Conservation (phyloP, 2,329 filamentous ascomycete genomes). For the Colletotrichum theobromicola region DNA sequence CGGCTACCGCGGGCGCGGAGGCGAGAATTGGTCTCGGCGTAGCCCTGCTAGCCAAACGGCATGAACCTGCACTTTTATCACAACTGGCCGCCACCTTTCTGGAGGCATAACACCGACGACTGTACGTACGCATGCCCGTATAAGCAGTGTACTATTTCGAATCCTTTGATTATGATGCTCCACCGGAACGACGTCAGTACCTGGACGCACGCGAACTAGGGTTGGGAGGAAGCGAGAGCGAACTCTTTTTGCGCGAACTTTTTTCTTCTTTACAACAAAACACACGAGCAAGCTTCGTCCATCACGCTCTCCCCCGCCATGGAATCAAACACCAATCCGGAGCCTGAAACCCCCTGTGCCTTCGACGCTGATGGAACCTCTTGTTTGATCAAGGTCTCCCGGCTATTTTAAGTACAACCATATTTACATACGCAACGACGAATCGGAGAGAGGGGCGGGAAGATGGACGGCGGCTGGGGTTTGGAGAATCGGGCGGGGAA, state of each 20-base stretch:
- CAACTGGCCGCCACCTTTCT: neutral
- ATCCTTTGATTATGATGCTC: neutral
- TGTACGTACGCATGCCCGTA: neutral
- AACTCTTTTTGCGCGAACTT: conserved; percentile 1
- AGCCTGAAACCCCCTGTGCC: neutral
- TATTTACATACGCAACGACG: neutral
- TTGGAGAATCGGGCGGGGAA: neutral
- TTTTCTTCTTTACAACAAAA: neutral
- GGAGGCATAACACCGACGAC: neutral
- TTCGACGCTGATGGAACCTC: neutral
- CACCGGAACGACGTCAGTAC: neutral
- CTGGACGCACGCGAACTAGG: neutral
- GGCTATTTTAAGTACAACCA: conserved; percentile 3
- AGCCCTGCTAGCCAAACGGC: conserved; percentile 15
- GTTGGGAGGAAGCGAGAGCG: conserved; percentile 5
- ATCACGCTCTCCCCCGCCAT: neutral
- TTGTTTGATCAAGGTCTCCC: neutral
- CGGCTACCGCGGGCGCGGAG: conserved; percentile 42
- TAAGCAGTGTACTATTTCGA: neutral
- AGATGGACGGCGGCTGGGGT: neutral
- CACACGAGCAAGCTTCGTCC: neutral
- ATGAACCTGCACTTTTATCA: neutral
- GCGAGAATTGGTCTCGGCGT: conserved; percentile 46
- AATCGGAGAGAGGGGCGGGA: neutral
- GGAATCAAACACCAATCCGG: neutral